Evolutionary conservation across 805 yeast genomes (phyloP), one percentile per base, ranked within the genome.

Genomic region (Candida parachauliodes): DNA sequence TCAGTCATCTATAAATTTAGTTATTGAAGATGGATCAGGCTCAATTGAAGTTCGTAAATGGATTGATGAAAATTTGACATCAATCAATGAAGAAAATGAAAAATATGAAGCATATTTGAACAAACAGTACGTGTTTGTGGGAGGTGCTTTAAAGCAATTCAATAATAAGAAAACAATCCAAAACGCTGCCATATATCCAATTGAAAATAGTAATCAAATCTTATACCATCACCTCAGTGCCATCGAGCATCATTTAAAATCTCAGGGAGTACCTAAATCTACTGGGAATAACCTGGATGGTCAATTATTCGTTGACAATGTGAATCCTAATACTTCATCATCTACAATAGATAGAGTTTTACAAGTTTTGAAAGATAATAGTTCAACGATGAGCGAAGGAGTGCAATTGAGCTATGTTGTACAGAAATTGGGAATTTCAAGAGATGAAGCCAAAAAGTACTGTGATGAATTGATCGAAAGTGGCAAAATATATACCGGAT

Each of bases 21-120:
- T 79, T 14, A 52, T 84, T n/a, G 93, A 84, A 51, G 94, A 84
- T 55, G 91, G 93, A 8, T 80, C 93, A 37, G 60, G 88, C 0
- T 68, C 72, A 3, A 65, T 80, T 5, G 81, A 79, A 18, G 71
- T 83, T 33, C 72, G 83, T 49, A 73, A 74, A 45, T 84, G 91
- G 91, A 52, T 62, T 12, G 59, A 59, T 31, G 65, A 56, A 26
- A 54, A 51, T 28, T 47, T 55, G 17, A 40, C 56, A n/a, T 38
- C 46, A 28, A 52, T 62, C 7, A 52, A 46, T 47, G 65, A 44
- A 36, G 59, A 58, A 41, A 36, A 54, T 23, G 59, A 50, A 52
- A 54, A 59, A 24, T 63, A 63, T 35, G 61, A 54, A 36, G 59
- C 57, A 20, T 49, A 60, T 42, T 61, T 74, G 21, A 79, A 80